Percentiles rank a stretch among this genome's conserved stretches.
Evolutionary conservation across 1,139 yeast genomes (phyloP).

Genomic region (Debaryomyces udenii): DNA sequence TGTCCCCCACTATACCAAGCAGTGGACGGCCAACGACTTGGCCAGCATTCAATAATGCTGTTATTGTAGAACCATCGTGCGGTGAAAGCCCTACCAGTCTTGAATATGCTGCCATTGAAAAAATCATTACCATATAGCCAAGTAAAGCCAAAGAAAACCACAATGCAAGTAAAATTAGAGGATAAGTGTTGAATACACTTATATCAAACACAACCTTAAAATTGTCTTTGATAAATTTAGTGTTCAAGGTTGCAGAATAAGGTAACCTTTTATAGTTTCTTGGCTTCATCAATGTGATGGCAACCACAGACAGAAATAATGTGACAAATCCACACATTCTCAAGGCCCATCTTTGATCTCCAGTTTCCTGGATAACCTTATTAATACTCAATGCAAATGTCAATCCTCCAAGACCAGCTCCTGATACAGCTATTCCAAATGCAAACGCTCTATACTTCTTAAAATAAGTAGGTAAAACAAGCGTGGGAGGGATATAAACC

Average conservation of each 20-base stretch:
- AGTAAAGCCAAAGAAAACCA: slow-evolving; percentile 62
- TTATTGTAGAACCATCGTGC: slow-evolving; percentile 59
- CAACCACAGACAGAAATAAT: slow-evolving; percentile 39
- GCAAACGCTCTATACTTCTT: slow-evolving; percentile 58
- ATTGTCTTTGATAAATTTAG: slow-evolving; percentile 23
- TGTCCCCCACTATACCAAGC: slow-evolving; percentile 62
- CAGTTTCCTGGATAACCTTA: slow-evolving; percentile 49
- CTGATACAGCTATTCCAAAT: slow-evolving; percentile 61
- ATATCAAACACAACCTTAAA: slow-evolving; percentile 31
- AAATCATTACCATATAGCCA: slow-evolving; percentile 63
- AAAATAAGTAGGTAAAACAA: slow-evolving; percentile 67
- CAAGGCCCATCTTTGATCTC: slow-evolving; percentile 68
- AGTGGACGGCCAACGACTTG: slow-evolving; percentile 69
- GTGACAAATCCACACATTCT: slow-evolving; percentile 60
- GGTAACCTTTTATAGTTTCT: slow-evolving; percentile 41
- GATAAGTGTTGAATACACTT: slow-evolving; percentile 34
- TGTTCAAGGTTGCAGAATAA: slow-evolving; percentile 23
- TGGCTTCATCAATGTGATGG: slow-evolving; percentile 46
- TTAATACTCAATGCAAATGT: slow-evolving; percentile 54
- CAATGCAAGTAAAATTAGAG: slow-evolving; percentile 45
- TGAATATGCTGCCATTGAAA: slow-evolving; percentile 64
- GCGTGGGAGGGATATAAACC: slow-evolving; percentile 60
- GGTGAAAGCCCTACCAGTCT: slow-evolving; percentile 58
- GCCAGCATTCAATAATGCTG: slow-evolving; percentile 65
- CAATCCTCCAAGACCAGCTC: slow-evolving; percentile 71